Conservation (phyloP, 495 filamentous ascomycete genomes). For the Immersiella caudata region DNA sequence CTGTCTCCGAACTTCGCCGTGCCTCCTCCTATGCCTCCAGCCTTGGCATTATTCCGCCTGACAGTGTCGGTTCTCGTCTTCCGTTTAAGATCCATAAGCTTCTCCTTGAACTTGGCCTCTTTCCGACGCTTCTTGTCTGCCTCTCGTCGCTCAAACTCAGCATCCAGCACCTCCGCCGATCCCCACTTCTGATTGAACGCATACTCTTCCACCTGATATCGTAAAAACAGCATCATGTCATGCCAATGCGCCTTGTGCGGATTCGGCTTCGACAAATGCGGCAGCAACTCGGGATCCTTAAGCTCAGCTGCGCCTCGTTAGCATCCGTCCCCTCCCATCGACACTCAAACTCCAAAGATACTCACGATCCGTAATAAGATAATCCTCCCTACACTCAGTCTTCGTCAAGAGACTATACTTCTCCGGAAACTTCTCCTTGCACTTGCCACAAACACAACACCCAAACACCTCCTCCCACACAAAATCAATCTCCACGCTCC, state of each 20-base stretch:
- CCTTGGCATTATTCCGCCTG: slow-evolving; percentile 58
- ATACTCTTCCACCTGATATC: slow-evolving; percentile 92
- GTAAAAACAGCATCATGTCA: slow-evolving; percentile 96
- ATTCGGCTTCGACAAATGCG: slow-evolving; percentile 86
- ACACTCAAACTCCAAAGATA: slow-evolving; percentile 13
- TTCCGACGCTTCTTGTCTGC: slow-evolving; percentile 82
- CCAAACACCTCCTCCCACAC: slow-evolving; percentile 84
- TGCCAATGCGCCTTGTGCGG: slow-evolving; percentile 96
- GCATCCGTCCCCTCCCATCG: neutral
- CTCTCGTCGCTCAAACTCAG: slow-evolving; percentile 82
- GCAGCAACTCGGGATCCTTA: slow-evolving; percentile 80
- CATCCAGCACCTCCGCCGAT: slow-evolving; percentile 78
- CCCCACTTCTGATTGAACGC: slow-evolving; percentile 87
- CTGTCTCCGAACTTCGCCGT: slow-evolving; percentile 71
- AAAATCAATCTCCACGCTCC: slow-evolving; percentile 84
- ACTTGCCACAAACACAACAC: slow-evolving; percentile 69
- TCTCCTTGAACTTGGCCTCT: slow-evolving; percentile 87
- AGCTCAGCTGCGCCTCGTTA: slow-evolving; percentile 66
- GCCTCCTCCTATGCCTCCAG: slow-evolving; percentile 24
- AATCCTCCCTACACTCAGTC: slow-evolving; percentile 94
- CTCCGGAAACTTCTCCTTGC: slow-evolving; percentile 87
- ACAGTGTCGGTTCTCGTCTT: slow-evolving; percentile 91
- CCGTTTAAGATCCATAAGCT: slow-evolving; percentile 87
- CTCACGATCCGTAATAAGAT: slow-evolving; percentile 89
- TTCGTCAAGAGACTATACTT: slow-evolving; percentile 94